Conservation (phyloP, 139 green algal genomes). For the Chlamydomonas eustigma region DNA sequence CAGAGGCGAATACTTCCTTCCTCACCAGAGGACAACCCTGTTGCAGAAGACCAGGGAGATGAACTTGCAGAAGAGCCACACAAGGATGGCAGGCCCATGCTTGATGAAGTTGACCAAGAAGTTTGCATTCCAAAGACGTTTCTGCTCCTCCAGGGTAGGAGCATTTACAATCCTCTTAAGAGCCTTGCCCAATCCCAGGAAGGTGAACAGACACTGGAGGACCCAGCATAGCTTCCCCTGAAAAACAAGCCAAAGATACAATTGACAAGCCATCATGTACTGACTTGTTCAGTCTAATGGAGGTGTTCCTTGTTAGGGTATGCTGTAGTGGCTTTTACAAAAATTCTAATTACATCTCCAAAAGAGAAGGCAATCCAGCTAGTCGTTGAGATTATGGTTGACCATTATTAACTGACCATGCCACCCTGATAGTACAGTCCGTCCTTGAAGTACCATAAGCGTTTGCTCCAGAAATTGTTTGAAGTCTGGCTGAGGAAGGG, state of each 20-base stretch:
- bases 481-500: slow-evolving; percentile 85
- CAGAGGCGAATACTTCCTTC: too few species aligned
- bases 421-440: slow-evolving; percentile 95
- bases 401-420: slow-evolving; percentile 90
- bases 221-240: slow-evolving; percentile 75
- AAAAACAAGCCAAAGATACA: too few species aligned
- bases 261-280: too few species aligned
- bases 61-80: slow-evolving; percentile 65
- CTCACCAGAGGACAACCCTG: slow-evolving; percentile 43
- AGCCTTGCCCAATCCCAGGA: slow-evolving; percentile 49
- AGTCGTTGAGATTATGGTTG: too few species aligned
- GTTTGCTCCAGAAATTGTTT: slow-evolving; percentile 82
- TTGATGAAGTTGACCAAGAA: slow-evolving; percentile 66
- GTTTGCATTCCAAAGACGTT: slow-evolving; percentile 65
- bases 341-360: too few species aligned
- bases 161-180: slow-evolving; percentile 67
- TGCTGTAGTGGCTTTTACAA: too few species aligned
- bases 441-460: slow-evolving; percentile 87
- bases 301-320: too few species aligned
- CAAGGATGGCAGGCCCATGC: slow-evolving; percentile 54
- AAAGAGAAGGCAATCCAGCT: too few species aligned
- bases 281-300: too few species aligned
- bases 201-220: slow-evolving; percentile 49
- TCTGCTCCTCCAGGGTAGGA: slow-evolving; percentile 72
- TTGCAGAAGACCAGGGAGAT: slow-evolving; percentile 52